A percentile compares a stretch with the other conserved stretches of the same genome.
Evolutionary conservation across 345 rosid species (phyloP).

Genomic region (Microthlaspi erraticum): DNA sequence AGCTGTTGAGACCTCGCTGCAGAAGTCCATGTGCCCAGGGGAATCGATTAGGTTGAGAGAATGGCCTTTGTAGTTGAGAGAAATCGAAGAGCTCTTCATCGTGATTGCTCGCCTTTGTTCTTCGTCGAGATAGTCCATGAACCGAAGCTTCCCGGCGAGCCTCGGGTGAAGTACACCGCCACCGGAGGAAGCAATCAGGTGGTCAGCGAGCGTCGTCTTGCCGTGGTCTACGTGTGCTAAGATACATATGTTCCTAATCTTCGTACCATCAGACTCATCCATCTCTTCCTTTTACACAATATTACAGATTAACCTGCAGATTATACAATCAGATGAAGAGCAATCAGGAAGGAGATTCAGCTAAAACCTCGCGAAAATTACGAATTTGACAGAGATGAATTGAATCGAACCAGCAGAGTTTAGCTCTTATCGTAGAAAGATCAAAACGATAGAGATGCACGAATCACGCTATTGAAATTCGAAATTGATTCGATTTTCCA

Average conservation of each 20-base stretch:
- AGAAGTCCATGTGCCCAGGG: constrained; percentile 98
- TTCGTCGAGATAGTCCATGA: constrained; percentile 93
- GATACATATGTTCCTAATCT: constrained; percentile 78
- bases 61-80: constrained; percentile 60
- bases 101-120: constrained; percentile 97
- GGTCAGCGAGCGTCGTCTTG: constrained; percentile 93
- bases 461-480: neutral
- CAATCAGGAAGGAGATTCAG: constrained; percentile 2
- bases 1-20: constrained; percentile 93
- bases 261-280: constrained; percentile 57
- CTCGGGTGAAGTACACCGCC: constrained; percentile 83
- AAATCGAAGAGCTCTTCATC: constrained; percentile 94
- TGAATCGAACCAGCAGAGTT: neutral
- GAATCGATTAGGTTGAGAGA: constrained; percentile 83
- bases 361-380: neutral
- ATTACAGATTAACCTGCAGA: constrained; percentile 27
- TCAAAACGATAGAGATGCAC: constrained; percentile 21
- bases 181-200: constrained; percentile 80
- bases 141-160: constrained; percentile 82
- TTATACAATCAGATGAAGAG: neutral
- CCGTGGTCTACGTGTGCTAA: constrained; percentile 98
- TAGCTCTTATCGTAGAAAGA: neutral
- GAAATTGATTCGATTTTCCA: neutral
- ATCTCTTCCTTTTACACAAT: constrained; percentile 27
- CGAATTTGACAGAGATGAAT: neutral